Evolutionary conservation across 257 asterid genomes (phyloP).

Genomic region (Solanum medicagineum): DNA sequence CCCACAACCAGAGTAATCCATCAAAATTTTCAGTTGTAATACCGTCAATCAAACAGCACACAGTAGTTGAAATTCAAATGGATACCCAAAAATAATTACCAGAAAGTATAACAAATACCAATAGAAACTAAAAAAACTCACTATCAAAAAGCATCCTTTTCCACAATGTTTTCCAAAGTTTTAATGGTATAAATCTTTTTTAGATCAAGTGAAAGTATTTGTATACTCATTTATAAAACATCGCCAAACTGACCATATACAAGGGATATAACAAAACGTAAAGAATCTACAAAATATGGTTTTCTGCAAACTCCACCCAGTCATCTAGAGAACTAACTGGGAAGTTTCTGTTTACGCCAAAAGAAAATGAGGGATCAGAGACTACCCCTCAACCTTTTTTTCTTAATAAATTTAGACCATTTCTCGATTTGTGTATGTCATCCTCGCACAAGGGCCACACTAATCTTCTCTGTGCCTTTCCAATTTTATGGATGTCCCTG

Average conservation of each 20-base stretch:
- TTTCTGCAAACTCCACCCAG: background rate
- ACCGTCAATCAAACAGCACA: background rate
- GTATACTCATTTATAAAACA: background rate
- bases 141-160: background rate
- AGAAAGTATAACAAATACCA: background rate
- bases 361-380: background rate
- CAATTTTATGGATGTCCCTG: too few species aligned
- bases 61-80: background rate
- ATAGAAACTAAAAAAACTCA: background rate
- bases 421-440: too few species aligned
- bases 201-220: background rate
- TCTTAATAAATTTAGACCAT: too few species aligned
- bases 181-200: background rate
- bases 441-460: too few species aligned
- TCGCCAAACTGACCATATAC: background rate
- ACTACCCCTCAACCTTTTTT: background rate
- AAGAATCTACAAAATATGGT: background rate
- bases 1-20: background rate
- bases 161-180: background rate
- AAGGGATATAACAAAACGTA: background rate
- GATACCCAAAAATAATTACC: background rate
- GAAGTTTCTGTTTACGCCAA: background rate
- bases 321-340: background rate
- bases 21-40: background rate
- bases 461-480: too few species aligned